Base-by-base conservation (phyloP, 2,329 filamentous ascomycete genomes). In the Ascosphaera aggregata region DNA sequence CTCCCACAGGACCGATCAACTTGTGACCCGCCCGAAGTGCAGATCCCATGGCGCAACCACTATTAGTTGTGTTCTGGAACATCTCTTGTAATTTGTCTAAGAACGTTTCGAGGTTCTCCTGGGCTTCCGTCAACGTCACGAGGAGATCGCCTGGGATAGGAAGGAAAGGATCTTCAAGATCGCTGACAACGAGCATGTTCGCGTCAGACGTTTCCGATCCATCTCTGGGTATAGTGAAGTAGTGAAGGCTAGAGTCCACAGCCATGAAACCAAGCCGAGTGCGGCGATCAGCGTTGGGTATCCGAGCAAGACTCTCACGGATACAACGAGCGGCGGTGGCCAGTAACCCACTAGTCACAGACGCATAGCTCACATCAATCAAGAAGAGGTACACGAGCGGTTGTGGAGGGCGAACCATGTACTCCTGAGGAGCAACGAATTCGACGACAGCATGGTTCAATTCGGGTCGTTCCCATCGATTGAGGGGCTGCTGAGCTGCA, bases 401-500 rank as follows among this genome's bases (percentile, higher is more conserved):
- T 59, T 93, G 86, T 35, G 89, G 89, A 41, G 89, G 85, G 43
- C 89, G 79, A 27, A 98, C 89, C 89, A 98, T 98, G 61, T 98
- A 98, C 60, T 98, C 89, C 58, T 98, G 89, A 2, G 89, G 89
- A 9, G 89, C 89, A 47, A 98, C 80, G 53, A 94, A 98, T 54
- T 98, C 89, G 43, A 93, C 85, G 27, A 95, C 84, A n/a, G 84
- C 71, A 54, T 94, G 78, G 61, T 98, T 98, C 43, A 98, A 66
- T 55, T 98, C 89, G 31, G 82, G 71, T 49, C 89, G 70, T 56
- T 91, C 76, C 79, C 89, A 92, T 53, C 89, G 68, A 55, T 98
- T 86, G 38, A 91, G 76, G 39, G 74, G 79, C 64, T 92, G 85
- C 59, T 95, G 86, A 40, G 84, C 68, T 35, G 81, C 77, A 24